phyloP scores from a whole-genome alignment of 768 basidiomycete genomes.

The Lactarius sanguifluus region DNA sequence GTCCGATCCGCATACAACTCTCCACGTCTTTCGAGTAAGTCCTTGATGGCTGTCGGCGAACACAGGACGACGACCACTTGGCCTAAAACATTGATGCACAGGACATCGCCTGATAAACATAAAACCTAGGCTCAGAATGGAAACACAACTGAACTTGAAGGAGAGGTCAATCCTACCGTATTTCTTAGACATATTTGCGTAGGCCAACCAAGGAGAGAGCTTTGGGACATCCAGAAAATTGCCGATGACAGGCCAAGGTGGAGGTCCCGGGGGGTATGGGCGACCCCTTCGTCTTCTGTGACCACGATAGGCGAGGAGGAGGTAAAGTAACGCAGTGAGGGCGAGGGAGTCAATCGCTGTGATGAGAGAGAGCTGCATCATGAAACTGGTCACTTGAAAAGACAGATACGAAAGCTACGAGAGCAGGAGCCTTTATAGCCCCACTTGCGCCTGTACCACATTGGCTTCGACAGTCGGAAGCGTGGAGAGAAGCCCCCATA shows the following conservation, averaged over 20 bases:
- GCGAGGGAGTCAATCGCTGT: neutral
- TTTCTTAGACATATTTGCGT: constrained; percentile 1
- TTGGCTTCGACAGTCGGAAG: too few species aligned
- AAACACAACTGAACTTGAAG: neutral
- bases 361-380: neutral
- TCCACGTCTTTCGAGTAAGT: neutral
- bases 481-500: too few species aligned
- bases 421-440: neutral
- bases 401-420: neutral
- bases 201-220: neutral
- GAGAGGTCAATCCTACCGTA: constrained; percentile 3
- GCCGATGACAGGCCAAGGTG: neutral
- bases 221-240: constrained; percentile 14
- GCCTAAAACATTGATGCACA: neutral
- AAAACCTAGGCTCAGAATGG: neutral
- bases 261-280: constrained; percentile 3
- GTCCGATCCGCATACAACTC: constrained; percentile 4
- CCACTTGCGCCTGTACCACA: too few species aligned
- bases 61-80: neutral
- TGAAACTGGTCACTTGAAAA: neutral
- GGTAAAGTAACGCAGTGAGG: neutral
- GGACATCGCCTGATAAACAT: neutral
- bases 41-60: neutral
- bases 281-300: constrained; percentile 3
- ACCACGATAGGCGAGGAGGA: neutral